Base-by-base conservation (phyloP, 2,329 filamentous ascomycete species). In the Hypomyces rosellus region DNA sequence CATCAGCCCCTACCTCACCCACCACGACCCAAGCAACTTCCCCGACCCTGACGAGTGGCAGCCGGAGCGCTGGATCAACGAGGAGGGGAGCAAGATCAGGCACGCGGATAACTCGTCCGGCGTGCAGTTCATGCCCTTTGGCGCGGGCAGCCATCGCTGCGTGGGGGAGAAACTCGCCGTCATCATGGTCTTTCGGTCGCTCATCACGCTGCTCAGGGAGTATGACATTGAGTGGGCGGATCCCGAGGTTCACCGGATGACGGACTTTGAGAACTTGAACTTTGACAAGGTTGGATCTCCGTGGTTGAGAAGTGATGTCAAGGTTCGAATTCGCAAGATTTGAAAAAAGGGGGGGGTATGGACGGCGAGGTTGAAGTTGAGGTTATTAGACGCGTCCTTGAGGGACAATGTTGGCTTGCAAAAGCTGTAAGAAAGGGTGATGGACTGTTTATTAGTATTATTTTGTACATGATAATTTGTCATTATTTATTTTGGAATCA, bases 11-110 rank as follows among this genome's bases (percentile, higher is more conserved):
- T 55, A 54, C 34, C 36, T 54, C 15, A 54, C 54, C 13, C 53
- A 52, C 36, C 52, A 50, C 34, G 53, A 57, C 43, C 22, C 52
- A n/a, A 47, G 16, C 14, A 57, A 50, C 34, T 55, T 39, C 18
- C 34, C 43, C 16, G 39, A 47, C 12, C 45, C 51, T 1, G 51
- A 59, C 39, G 44, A 46, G 9, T 60, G 54, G 54, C 34, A 53
- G 38, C 58, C 55, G 1, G 40, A 48, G 6, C 49, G 58, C 7
- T 60, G 57, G 58, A 53, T 60, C 36, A 46, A 50, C 20, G 54
- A 50, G 40, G 52, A 50, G 43, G 50, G 45, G 11, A 41, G 42
- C 9, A 51, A 42, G 44, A 20, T 13, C 15, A 18, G 11, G n/a
- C 12, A 12, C 38, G 38, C 20, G 14, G 25, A 30, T 11, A 30